These are phyloP conservation scores for Phlebiopsis flavidoalba DNA, from an alignment of 768 basidiomycete species.

Conservation along the genomic window DNA sequence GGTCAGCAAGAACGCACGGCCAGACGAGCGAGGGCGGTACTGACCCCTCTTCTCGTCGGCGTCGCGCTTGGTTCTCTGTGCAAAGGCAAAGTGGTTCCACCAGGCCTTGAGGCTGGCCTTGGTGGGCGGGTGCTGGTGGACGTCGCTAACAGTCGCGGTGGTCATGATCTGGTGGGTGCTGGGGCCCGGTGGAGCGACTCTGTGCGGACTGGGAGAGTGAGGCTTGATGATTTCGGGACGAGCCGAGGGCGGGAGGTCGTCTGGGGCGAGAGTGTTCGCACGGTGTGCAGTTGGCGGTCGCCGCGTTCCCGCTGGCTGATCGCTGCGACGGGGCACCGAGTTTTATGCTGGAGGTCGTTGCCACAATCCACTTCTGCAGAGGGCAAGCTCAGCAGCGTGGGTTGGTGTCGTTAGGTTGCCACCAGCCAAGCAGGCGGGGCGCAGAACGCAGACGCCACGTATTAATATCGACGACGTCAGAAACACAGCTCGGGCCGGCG, in stretches of 20 bases:
- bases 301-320: constrained; percentile 9
- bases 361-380: constrained; percentile 13
- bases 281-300: constrained; percentile 11
- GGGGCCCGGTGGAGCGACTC: not conserved
- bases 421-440: not conserved
- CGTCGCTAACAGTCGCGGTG: constrained; percentile 10
- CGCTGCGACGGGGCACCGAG: constrained; percentile 12
- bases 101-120: constrained; percentile 58
- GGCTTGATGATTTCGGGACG: not conserved
- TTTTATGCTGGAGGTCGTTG: constrained; percentile 13
- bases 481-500: constrained; percentile 5
- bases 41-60: constrained; percentile 38
- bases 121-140: constrained; percentile 12
- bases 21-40: constrained; percentile 12
- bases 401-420: not conserved
- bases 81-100: constrained; percentile 74
- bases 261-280: constrained; percentile 10
- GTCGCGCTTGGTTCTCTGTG: constrained; percentile 58
- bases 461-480: constrained; percentile 5
- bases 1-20: constrained; percentile 2
- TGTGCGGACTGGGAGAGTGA: not conserved
- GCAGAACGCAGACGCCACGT: not conserved
- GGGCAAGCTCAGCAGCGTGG: not conserved
- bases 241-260: not conserved
- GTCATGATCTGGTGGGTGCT: constrained; percentile 10